Base-by-base conservation (phyloP, 2,329 filamentous ascomycete genomes). In the Sporothrix globosa region DNA sequence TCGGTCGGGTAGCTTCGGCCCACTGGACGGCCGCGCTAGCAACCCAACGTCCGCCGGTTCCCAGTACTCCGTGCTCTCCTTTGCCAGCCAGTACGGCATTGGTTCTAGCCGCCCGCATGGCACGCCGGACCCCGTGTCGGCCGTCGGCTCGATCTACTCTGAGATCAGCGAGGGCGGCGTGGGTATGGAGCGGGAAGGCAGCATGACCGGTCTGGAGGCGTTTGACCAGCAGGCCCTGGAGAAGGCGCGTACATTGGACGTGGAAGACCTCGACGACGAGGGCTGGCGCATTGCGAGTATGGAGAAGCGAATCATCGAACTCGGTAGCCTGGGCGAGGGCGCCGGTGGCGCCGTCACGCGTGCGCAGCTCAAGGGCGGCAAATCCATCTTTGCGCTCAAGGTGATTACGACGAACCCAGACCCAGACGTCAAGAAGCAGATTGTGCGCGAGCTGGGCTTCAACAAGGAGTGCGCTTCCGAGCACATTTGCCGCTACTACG, bases 361-460 rank as follows among this genome's bases (percentile, higher is more conserved):
- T 77, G 97, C 93, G 80, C 91, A 90, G 79, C 85, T 99, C 74
- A 95, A 93, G 79, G 93, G 91, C 52, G 94, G 93, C 72, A 97
- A 96, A 82, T 97, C 93, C 0, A 87, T 97, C 9, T 99, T 99
- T 83, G 96, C 96, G 9, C 82, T 99, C 68, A 99, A 99, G 90
- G 91, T 99, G 77, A 99, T 99, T 78, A 99, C 96, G 2, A 97
- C 96, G 46, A 97, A 98, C 78, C 96, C 96, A 2, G 96, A 99
- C 76, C 95, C 96, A 14, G 95, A 97, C 78, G 93, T 98, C 73
- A 98, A 97, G 85, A 97, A 97, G 79, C 96, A 99, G 81, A 99
- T 99, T 76, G 88, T 98, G 72, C 91, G 96, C 77, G 96, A 99
- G 80, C 85, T 99, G 68, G 92, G 92, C 73, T 99, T 98, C 86